Percentiles rank a stretch among this genome's conserved stretches.
phyloP scores from a whole-genome alignment of 768 basidiomycete genomes.

The Suillus brevipes region DNA sequence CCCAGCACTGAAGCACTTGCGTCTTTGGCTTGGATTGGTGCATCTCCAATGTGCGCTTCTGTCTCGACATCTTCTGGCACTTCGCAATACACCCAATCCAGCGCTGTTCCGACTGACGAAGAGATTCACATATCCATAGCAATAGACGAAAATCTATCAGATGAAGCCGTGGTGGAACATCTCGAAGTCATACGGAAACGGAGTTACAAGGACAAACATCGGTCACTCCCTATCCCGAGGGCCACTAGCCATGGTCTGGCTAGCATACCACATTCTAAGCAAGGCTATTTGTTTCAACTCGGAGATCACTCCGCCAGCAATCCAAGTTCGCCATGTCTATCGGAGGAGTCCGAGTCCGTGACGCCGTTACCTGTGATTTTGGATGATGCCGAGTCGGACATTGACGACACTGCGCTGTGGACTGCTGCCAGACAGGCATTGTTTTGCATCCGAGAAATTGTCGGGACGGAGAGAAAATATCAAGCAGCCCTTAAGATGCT shows the following conservation, averaged over 20 bases:
- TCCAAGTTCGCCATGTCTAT: no score
- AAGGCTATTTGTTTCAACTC: neutral
- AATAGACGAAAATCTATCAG: conserved; percentile 49
- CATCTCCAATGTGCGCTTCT: conserved; percentile 9
- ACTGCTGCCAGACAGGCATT: conserved; percentile 40
- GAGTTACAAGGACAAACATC: conserved; percentile 3
- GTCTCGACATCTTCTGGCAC: neutral
- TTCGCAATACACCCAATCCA: conserved; percentile 8
- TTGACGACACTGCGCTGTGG: conserved; percentile 35
- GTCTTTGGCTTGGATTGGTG: conserved; percentile 36
- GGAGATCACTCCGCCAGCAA: neutral
- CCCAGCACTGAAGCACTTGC: conserved; percentile 29
- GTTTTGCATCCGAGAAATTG: conserved; percentile 48
- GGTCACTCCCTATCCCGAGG: neutral
- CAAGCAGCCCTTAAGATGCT: conserved; percentile 39
- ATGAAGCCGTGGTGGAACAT: conserved; percentile 49
- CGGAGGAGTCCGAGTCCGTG: neutral
- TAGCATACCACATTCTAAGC: neutral
- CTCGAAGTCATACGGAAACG: conserved; percentile 45
- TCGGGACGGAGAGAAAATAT: conserved; percentile 49
- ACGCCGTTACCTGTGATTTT: conserved; percentile 5
- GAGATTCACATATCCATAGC: conserved; percentile 42
- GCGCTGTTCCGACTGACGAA: conserved; percentile 34
- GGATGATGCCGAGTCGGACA: conserved; percentile 11
- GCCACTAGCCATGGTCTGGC: neutral